These are phyloP conservation scores for Microcyclospora tardicrescens DNA, from an alignment of 2,329 filamentous ascomycete species.

Conservation along the genomic window DNA sequence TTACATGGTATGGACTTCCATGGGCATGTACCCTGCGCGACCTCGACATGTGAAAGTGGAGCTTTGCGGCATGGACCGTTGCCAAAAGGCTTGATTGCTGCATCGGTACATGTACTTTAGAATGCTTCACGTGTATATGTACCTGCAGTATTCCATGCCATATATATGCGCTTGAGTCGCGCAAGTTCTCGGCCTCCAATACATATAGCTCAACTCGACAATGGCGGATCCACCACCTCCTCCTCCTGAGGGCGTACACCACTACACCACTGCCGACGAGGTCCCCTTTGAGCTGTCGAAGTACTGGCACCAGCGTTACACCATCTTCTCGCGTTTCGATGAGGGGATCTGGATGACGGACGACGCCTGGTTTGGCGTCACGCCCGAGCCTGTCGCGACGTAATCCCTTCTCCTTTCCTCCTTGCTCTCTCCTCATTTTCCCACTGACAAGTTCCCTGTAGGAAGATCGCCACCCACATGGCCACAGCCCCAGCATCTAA, in stretches of 20 bases:
- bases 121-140: too few species aligned
- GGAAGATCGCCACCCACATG: slow-evolving; percentile 65
- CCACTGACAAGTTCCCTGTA: slow-evolving; percentile 33
- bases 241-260: slow-evolving; percentile 53
- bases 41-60: too few species aligned
- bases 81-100: too few species aligned
- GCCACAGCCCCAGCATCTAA: slow-evolving; percentile 42
- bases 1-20: too few species aligned
- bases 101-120: too few species aligned
- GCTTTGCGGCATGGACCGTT: too few species aligned
- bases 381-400: slow-evolving; percentile 81
- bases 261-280: slow-evolving; percentile 57
- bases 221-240: slow-evolving; percentile 1
- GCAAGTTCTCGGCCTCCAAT: too few species aligned
- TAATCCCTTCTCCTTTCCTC: slow-evolving; percentile 31
- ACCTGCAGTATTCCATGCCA: too few species aligned
- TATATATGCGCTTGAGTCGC: too few species aligned
- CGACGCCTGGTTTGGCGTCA: slow-evolving; percentile 93
- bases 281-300: slow-evolving; percentile 79
- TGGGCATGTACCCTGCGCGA: too few species aligned
- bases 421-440: background rate
- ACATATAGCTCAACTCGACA: background rate
- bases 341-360: slow-evolving; percentile 82
- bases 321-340: slow-evolving; percentile 78
- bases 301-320: slow-evolving; percentile 82